Percentiles rank a stretch among this genome's conserved stretches.
Conservation (phyloP, 2,329 filamentous ascomycete species). For the Ophiostoma quercus region DNA sequence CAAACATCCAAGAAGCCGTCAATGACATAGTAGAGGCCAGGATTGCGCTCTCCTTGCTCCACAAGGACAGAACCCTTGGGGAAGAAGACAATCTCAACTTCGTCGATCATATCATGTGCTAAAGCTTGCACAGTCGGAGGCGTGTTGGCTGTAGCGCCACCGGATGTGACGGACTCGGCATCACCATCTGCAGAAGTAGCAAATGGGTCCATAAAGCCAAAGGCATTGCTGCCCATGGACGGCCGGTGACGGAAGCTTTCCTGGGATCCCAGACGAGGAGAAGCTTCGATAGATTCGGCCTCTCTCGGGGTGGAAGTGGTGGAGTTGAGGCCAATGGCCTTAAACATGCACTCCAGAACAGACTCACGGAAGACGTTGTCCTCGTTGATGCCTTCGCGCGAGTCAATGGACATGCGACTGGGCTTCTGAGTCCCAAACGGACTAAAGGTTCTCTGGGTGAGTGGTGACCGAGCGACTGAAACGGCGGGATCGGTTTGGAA, state of each 20-base stretch:
- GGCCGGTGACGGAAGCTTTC: constrained; percentile 77
- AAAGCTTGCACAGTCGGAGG: constrained; percentile 61
- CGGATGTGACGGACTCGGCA: constrained; percentile 75
- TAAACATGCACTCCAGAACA: constrained; percentile 92
- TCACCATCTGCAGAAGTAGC: constrained; percentile 75
- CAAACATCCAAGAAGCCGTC: constrained; percentile 95
- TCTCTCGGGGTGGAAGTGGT: constrained; percentile 61
- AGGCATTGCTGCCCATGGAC: constrained; percentile 73
- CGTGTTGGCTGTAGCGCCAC: constrained; percentile 50
- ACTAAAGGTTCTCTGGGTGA: constrained; percentile 49
- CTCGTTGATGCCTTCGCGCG: constrained; percentile 79
- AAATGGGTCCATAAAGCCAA: constrained; percentile 84
- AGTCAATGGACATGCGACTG: constrained; percentile 52
- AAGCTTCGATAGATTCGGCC: constrained; percentile 72
- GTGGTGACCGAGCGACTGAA: constrained; percentile 36
- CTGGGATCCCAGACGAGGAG: constrained; percentile 76
- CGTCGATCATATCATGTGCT: constrained; percentile 76
- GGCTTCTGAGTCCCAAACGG: constrained; percentile 52
- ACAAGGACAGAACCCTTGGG: constrained; percentile 90
- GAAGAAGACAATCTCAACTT: constrained; percentile 96
- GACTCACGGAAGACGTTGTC: constrained; percentile 84
- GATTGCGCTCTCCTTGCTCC: constrained; percentile 94
- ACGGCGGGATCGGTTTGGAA: constrained; percentile 31
- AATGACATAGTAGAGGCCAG: constrained; percentile 93
- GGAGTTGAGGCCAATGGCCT: constrained; percentile 76